Evolutionary conservation across 169 alveolate species (phyloP), one percentile per base, ranked within the genome.

Genomic region (Babesia bovis): DNA sequence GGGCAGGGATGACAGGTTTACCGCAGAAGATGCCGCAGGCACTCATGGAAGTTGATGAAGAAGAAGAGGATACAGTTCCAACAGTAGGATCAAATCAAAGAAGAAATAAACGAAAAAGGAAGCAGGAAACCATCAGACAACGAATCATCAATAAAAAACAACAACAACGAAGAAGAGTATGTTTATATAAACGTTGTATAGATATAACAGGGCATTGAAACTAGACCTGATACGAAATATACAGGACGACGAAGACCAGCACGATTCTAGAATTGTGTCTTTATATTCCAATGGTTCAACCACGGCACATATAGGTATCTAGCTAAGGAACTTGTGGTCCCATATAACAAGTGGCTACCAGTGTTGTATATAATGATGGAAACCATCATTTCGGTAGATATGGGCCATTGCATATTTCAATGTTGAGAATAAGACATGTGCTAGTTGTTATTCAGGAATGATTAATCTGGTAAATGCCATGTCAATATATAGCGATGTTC

Each of bases 171-270:
- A 91, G 76, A 67, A 85, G 90, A 59, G 93, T 87, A 66, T 58
- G 83, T 32, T 33, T 44, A 9, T 59, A n/a, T 74, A 44, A 19
- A 23, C 35, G 6, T 28, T 49, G n/a, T 40, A 10, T n/a, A 19
- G 6, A 53, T 33, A 32, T 23, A 19, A 68, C 70, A 87, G 90
- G 98, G 98, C 13, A 85, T 91, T 68, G 92, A 91, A 32, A 96
- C 94, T 15, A 92, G 97, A 58, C 93, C 96, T 32, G 98, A 96
- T 75, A 91, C 98, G 35, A 95, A 94, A 76, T 96, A 94, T 66
- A 94, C 98, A 40, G 99, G 98, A 41, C 91, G 98, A 77, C 94
- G 89, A 68, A 94, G 99, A 84, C 87, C 83, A 44, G 58, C 81
- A 58, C 77, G 90, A 26, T 92, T 92, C 52, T 92, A 81, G 69